Percentiles rank a stretch among this genome's conserved stretches.
Conservation (phyloP, 106 monocot species). For the Vanilla planifolia region DNA sequence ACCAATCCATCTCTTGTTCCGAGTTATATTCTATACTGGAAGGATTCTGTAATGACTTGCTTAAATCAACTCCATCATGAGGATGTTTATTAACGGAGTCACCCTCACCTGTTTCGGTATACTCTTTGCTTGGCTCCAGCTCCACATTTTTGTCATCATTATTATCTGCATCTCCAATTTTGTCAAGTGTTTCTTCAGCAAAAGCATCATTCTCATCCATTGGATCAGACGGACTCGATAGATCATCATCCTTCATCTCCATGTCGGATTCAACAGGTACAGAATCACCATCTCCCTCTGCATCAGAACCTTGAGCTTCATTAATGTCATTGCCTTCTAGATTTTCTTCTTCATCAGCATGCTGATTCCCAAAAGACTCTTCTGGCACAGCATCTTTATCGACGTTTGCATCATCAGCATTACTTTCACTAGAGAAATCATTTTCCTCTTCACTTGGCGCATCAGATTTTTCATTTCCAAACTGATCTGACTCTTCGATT, state of each 20-base stretch:
- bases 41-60: conserved; percentile 12
- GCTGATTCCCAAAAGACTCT: conserved; percentile 45
- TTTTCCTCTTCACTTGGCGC: conserved; percentile 12
- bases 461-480: conserved; percentile 20
- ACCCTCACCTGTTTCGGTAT: conserved; percentile 11
- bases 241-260: conserved; percentile 34
- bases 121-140: conserved; percentile 20
- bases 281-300: conserved; percentile 18
- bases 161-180: conserved; percentile 20
- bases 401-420: conserved; percentile 21
- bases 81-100: conserved; percentile 22
- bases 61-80: conserved; percentile 8
- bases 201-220: conserved; percentile 17
- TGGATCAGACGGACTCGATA: conserved; percentile 16
- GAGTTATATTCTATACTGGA: conserved; percentile 8
- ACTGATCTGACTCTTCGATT: conserved; percentile 37
- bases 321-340: conserved; percentile 29
- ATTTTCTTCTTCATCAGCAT: conserved; percentile 33
- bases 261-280: conserved; percentile 20
- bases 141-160: conserved; percentile 21
- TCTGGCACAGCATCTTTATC: conserved; percentile 46
- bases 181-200: conserved; percentile 12
- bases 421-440: conserved; percentile 15
- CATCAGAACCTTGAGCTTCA: conserved; percentile 29
- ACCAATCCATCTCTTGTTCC: conserved; percentile 28